Conservation (phyloP, 2,329 filamentous ascomycete genomes). For the Leptosphaerulina australis region DNA sequence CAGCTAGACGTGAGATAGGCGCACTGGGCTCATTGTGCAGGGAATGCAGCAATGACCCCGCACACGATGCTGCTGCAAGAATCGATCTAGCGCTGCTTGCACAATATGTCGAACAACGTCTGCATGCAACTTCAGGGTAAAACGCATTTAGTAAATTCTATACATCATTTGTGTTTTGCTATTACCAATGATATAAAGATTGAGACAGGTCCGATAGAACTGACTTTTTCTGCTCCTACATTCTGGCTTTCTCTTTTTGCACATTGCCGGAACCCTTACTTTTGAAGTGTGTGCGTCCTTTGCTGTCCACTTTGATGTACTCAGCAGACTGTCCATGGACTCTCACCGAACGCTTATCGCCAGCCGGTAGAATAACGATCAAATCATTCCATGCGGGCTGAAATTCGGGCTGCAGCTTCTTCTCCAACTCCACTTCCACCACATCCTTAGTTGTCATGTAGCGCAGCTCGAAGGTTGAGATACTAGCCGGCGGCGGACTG, state of each 20-base stretch:
- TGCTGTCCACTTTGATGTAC: slow-evolving; percentile 9
- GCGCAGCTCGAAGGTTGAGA: slow-evolving; percentile 35
- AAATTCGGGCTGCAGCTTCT: slow-evolving; percentile 52
- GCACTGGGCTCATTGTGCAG: no score
- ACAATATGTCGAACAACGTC: no score
- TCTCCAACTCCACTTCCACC: slow-evolving; percentile 52
- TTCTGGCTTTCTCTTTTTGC: neutral
- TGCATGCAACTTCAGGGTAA: no score
- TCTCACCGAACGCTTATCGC: slow-evolving; percentile 52
- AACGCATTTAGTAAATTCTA: no score
- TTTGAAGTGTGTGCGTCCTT: slow-evolving; percentile 12
- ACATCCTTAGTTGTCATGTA: slow-evolving; percentile 50
- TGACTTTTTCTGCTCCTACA: neutral
- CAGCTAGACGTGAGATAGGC: no score
- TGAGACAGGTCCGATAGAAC: no score
- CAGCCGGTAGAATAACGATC: slow-evolving; percentile 58
- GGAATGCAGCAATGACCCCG: no score
- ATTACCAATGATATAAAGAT: no score
- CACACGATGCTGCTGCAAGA: no score
- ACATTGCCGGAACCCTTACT: neutral
- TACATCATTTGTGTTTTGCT: no score
- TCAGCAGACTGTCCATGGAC: slow-evolving; percentile 23
- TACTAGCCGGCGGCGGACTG: slow-evolving; percentile 47
- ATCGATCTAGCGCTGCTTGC: no score
- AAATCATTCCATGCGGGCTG: slow-evolving; percentile 58